Conservation (phyloP, 108 stramenopile species). For the Tribonema minus region DNA sequence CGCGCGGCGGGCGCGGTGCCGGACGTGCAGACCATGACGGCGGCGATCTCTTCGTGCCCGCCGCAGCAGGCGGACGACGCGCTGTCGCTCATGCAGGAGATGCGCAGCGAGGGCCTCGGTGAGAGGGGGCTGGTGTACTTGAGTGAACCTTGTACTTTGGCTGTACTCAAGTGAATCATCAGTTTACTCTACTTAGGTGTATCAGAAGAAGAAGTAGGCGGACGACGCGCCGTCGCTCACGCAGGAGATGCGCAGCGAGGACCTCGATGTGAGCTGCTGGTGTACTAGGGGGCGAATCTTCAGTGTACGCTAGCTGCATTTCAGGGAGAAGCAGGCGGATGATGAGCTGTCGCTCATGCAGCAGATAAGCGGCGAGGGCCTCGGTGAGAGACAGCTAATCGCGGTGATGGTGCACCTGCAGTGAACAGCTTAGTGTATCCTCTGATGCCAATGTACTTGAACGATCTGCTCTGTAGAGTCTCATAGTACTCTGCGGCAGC, state of each 20-base stretch:
- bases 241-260: not conserved
- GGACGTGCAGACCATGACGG: constrained; percentile 18
- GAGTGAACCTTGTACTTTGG: not conserved
- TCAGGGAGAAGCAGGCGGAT: not conserved
- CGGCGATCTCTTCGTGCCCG: constrained; percentile 24
- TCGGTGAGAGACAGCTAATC: too few relatives aligned
- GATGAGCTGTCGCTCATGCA: not conserved
- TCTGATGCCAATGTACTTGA: not conserved
- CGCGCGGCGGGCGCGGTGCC: constrained; percentile 1
- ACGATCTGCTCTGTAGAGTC: too few relatives aligned
- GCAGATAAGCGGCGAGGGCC: too few relatives aligned
- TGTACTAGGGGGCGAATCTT: too few relatives aligned
- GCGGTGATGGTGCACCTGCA: not conserved
- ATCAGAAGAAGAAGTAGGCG: not conserved
- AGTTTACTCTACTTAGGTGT: too few relatives aligned
- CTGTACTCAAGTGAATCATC: not conserved
- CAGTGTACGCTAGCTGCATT: not conserved
- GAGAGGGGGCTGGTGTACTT: too few relatives aligned
- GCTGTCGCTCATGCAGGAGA: too few relatives aligned
- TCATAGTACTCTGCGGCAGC: too few relatives aligned
- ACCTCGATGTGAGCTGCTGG: too few relatives aligned
- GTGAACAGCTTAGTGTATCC: not conserved
- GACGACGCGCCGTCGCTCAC: not conserved
- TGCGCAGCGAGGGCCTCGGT: not conserved
- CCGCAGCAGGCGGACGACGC: too few relatives aligned